These are phyloP conservation scores for Wallacemonas collosoma DNA, from an alignment of 208 protist species.

Conservation along the genomic window DNA sequence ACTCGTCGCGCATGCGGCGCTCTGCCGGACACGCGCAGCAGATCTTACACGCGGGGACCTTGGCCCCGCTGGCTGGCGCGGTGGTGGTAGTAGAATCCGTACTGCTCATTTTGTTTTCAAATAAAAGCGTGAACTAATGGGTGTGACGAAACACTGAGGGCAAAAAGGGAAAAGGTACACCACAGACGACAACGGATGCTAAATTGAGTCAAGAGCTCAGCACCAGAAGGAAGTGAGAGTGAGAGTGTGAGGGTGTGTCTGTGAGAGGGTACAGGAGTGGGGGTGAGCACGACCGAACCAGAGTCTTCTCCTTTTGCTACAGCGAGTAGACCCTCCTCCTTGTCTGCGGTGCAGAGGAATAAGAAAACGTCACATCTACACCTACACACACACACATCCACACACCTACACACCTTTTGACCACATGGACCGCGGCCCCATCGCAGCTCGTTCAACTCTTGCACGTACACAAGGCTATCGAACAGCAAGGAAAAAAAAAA, in stretches of 20 bases:
- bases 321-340: too few relatives aligned
- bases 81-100: conserved; percentile 15
- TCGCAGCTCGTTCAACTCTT: too few relatives aligned
- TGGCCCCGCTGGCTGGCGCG: not conserved
- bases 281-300: too few relatives aligned
- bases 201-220: not conserved
- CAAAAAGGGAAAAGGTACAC: conserved; percentile 14
- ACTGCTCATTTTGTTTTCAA: conserved; percentile 6
- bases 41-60: conserved; percentile 77
- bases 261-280: conserved; percentile 7
- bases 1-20: conserved; percentile 77
- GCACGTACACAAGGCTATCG: too few relatives aligned
- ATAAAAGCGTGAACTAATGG: too few relatives aligned
- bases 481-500: too few relatives aligned
- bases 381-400: conserved; percentile 3
- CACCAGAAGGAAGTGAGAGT: not conserved
- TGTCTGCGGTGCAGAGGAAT: too few relatives aligned
- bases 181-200: conserved; percentile 12
- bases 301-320: too few relatives aligned
- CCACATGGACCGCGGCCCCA: not conserved
- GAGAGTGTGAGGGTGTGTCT: not conserved
- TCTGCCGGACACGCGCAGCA: conserved; percentile 85
- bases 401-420: not conserved
- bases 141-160: not conserved
- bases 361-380: too few relatives aligned